Evolutionary conservation across 331 rosid species (phyloP).

Genomic region (Rhamnella rubrinervis): DNA sequence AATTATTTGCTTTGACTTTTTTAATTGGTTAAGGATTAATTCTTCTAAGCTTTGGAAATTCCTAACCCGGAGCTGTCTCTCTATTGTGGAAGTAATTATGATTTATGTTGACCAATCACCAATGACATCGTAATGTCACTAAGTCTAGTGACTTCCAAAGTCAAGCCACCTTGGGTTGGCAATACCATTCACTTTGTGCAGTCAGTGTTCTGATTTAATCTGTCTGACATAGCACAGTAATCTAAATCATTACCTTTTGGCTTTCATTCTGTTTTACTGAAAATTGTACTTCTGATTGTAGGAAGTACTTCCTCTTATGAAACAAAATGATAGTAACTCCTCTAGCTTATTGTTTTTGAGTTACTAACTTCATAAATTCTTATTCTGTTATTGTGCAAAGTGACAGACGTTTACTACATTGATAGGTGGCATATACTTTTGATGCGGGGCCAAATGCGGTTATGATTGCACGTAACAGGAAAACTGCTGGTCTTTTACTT

Average conservation of each 20-base stretch:
- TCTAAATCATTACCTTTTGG: too few relatives aligned
- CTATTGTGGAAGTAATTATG: constrained; percentile 5
- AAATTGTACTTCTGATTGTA: too few relatives aligned
- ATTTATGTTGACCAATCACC: neutral
- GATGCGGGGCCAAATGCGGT: constrained; percentile 99
- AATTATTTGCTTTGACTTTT: too few relatives aligned
- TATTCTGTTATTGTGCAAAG: neutral
- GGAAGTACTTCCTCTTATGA: too few relatives aligned
- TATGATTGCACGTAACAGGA: constrained; percentile 77
- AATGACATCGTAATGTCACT: neutral
- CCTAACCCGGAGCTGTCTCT: neutral
- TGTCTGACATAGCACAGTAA: too few relatives aligned
- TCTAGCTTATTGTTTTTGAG: neutral
- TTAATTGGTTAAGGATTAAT: neutral
- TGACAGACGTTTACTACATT: constrained; percentile 10
- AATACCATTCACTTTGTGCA: too few relatives aligned
- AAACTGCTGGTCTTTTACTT: constrained; percentile 76
- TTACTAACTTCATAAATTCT: neutral
- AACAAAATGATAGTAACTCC: neutral
- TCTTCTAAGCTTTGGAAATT: neutral
- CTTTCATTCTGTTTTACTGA: too few relatives aligned
- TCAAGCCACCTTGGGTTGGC: too few relatives aligned
- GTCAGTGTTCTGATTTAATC: too few relatives aligned
- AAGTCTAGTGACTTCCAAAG: neutral
- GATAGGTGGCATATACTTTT: constrained; percentile 94